Base-by-base conservation (phyloP, 805 yeast genomes). In the Metschnikowia hibisci region DNA sequence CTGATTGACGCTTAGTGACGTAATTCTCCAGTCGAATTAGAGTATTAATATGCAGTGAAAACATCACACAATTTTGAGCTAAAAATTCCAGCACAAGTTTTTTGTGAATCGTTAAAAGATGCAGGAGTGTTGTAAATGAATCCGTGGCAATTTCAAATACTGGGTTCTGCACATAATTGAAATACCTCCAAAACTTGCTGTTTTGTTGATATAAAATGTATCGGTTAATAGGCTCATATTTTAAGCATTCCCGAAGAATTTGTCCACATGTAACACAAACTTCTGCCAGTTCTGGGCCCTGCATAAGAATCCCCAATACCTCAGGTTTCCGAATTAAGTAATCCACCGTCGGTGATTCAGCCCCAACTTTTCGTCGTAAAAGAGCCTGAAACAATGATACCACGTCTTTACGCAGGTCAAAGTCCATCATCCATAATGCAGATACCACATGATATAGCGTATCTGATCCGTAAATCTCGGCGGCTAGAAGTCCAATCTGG, bases 101-200 rank as follows among this genome's bases (percentile, higher is more conserved):
- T 49, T 83, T 82, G 66, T 88, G 95, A 3, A 68, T 56, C 0
- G 89, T 80, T 37, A 93, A 69, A 29, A 86, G 66, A 47, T 82
- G 91, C 52, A 71, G 77, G 54, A 85, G 66, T 1, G 96, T 87
- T 42, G 83, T 80, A 63, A 91, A 86, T 1, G 96, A 80, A 59
- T 89, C 96, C 0, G 96, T 87, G 44, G 96, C 88, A 16, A 86
- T 79, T 64, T 93, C 98, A 67, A 93, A 93, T 23, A 84, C 80
- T 4, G 82, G 83, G 30, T 76, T 71, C 52, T 81, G 83, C 31
- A 87, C 86, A 60, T 85, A 87, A 34, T 77, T 79, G 63, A 93
- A 91, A 55, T 81, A 83, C 48, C 79, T 78, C 98, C 98, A 93
- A 50, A 91, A 73, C 18, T 70, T 66, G 14, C 78, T 75, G 14